These are phyloP conservation scores for Hypoxylon sp. DNA, from an alignment of 2,329 filamentous ascomycete species.

Conservation along the genomic window DNA sequence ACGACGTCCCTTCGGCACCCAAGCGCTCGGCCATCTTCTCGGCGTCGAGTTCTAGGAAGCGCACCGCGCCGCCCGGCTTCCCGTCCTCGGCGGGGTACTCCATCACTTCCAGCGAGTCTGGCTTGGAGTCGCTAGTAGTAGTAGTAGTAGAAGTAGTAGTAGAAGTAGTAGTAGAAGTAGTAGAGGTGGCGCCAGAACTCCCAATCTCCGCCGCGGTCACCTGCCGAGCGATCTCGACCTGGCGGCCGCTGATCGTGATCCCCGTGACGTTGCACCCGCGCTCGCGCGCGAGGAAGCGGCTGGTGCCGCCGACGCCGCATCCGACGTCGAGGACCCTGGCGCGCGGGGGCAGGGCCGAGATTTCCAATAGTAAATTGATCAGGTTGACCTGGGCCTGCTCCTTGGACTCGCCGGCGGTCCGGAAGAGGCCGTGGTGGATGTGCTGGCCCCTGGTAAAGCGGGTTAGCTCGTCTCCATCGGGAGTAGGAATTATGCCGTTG, in stretches of 20 bases:
- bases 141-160: background rate
- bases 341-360: conserved; percentile 54
- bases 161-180: no score
- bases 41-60: conserved; percentile 69
- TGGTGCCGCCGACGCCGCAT: conserved; percentile 70
- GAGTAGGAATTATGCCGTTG: background rate
- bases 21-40: conserved; percentile 70
- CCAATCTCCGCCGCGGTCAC: conserved; percentile 55
- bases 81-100: conserved; percentile 17
- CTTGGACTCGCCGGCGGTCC: conserved; percentile 63
- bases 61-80: conserved; percentile 53
- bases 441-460: conserved; percentile 73
- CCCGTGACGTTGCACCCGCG: conserved; percentile 67
- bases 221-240: conserved; percentile 69
- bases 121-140: conserved; percentile 2
- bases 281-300: conserved; percentile 65
- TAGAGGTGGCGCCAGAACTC: conserved; percentile 2
- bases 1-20: conserved; percentile 48
- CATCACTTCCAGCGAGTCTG: background rate
- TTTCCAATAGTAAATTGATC: conserved; percentile 65
- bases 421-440: conserved; percentile 72
- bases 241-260: conserved; percentile 69
- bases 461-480: background rate
- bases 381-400: conserved; percentile 69
- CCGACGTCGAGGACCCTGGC: conserved; percentile 68